Evolutionary conservation across 1,139 yeast species (phyloP), one percentile per base, ranked within the genome.

Genomic region (Eremothecium gossypii): DNA sequence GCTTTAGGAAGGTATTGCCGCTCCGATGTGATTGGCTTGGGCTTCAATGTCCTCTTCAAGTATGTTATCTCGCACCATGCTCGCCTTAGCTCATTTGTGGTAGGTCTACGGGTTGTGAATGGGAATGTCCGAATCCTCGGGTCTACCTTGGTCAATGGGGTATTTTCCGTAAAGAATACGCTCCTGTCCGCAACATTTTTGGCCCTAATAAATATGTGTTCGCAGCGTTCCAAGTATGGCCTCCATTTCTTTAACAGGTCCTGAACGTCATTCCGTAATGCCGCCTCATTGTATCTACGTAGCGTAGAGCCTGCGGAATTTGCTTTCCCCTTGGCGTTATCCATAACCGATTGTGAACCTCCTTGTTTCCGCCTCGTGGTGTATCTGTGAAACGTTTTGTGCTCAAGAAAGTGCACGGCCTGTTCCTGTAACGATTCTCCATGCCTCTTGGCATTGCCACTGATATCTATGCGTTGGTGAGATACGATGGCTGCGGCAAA

Each of bases 331-430:
- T 83, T 76, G 1, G 95, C 82, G 58, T 81, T 85, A 63, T 91
- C 99, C 63, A 77, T 83, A 1, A 96, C 89, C 48, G 91, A 77
- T 62, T 91, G 99, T 0, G 97, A 76, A 1, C 98, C 98, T 66
- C 99, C 99, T 63, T 91, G 99, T 57, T 91, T 93, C 50, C 96
- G 75, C 67, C 99, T 80, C 1, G 96, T 87, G 2, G 99, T 91
- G 58, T 91, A 91, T 51, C 97, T 71, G 61, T 91, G 98, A 61
- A 86, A 87, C 0, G 96, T 83, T 56, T 89, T 91, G 47, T 87
- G 85, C 10, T 71, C 81, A 5, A 86, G 46, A 4, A 89, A 63
- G 30, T 79, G 73, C 1, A 83, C 86, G 1, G 76, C 68, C 54
- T 81, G 86, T 43, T 75, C 77, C 39, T 73, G 68, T 3, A 71